Evolutionary conservation across 2,329 filamentous ascomycete species (phyloP).

Genomic region (Aspergillus candidus): DNA sequence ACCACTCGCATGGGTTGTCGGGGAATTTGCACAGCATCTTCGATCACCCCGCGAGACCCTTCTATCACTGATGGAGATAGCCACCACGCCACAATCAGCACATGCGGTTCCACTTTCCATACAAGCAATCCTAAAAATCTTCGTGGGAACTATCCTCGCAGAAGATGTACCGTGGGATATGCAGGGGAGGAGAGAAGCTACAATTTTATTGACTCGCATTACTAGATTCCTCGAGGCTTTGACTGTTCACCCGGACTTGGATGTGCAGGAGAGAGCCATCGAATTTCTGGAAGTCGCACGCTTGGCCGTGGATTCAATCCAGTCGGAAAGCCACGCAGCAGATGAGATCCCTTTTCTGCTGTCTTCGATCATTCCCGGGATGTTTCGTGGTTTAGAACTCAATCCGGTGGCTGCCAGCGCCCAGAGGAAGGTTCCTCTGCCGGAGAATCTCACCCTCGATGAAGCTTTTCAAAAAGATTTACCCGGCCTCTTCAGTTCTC

Average conservation of each 20-base stretch:
- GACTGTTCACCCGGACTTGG: slow-evolving; percentile 74
- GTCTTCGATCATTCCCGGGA: slow-evolving; percentile 80
- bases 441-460: slow-evolving; percentile 70
- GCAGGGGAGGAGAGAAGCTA: slow-evolving; percentile 66
- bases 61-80: slow-evolving; percentile 65
- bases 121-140: slow-evolving; percentile 80
- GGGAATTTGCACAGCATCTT: slow-evolving; percentile 76
- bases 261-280: slow-evolving; percentile 91
- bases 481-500: slow-evolving; percentile 54
- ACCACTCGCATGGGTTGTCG: slow-evolving; percentile 76
- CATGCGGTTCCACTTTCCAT: slow-evolving; percentile 71
- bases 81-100: slow-evolving; percentile 51
- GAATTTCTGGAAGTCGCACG: slow-evolving; percentile 88
- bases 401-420: slow-evolving; percentile 83
- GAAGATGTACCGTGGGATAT: slow-evolving; percentile 59
- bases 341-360: slow-evolving; percentile 72
- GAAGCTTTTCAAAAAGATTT: slow-evolving; percentile 74
- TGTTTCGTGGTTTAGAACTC: slow-evolving; percentile 81
- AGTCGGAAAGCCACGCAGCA: slow-evolving; percentile 19
- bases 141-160: slow-evolving; percentile 64
- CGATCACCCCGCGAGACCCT: slow-evolving; percentile 65
- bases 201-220: slow-evolving; percentile 73
- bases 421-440: slow-evolving; percentile 78
- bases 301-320: slow-evolving; percentile 70
- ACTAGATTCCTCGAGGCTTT: slow-evolving; percentile 76